Conservation (phyloP, 192 early-diverging fungal genomes). For the Backusella circina region DNA sequence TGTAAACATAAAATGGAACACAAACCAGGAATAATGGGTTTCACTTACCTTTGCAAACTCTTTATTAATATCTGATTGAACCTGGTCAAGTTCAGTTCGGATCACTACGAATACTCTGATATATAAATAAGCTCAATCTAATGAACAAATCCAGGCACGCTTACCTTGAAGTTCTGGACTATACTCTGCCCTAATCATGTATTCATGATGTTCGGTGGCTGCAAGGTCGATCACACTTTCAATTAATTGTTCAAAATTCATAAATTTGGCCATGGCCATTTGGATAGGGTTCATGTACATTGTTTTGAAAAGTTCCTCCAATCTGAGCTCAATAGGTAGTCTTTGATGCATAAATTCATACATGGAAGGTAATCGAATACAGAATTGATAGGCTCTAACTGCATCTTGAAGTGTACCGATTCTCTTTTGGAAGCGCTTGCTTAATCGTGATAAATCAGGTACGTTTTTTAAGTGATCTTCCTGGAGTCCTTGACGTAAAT, state of each 20-base stretch:
- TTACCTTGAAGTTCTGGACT: conserved; percentile 68
- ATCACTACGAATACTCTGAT: conserved; percentile 26
- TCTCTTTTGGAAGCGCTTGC: conserved; percentile 78
- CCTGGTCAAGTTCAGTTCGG: conserved; percentile 46
- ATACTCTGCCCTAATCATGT: conserved; percentile 82
- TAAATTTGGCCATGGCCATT: conserved; percentile 52
- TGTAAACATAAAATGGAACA: neutral
- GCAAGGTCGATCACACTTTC: conserved; percentile 89
- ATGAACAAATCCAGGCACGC: neutral
- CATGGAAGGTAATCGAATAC: conserved; percentile 65
- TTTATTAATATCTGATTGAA: conserved; percentile 49
- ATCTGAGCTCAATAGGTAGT: conserved; percentile 14
- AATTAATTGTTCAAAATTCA: conserved; percentile 74
- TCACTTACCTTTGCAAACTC: conserved; percentile 55
- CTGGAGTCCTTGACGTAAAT: conserved; percentile 60
- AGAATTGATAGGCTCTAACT: conserved; percentile 85
- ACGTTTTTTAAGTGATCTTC: conserved; percentile 74
- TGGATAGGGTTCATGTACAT: conserved; percentile 49
- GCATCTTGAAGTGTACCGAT: conserved; percentile 84
- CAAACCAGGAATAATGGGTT: neutral
- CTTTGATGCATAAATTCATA: conserved; percentile 49
- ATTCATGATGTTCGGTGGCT: conserved; percentile 84
- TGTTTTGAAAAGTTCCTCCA: conserved; percentile 48
- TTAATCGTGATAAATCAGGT: conserved; percentile 88
- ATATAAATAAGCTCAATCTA: neutral